Evolutionary conservation across 202 grass and related monocot genomes (phyloP), one percentile per base, ranked within the genome.

Genomic region (Panicum hallii): DNA sequence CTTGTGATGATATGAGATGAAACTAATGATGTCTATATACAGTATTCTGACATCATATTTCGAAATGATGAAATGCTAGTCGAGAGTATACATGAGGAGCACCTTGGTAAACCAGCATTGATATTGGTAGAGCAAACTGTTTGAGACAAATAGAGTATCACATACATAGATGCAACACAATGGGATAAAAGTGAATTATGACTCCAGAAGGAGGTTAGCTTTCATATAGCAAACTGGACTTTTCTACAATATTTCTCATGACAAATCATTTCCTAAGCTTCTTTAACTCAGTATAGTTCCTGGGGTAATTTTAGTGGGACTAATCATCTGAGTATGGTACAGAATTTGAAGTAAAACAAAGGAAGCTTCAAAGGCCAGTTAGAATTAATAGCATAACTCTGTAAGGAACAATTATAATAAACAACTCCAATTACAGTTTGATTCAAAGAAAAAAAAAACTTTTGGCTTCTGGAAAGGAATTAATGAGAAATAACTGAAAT

Each of bases 271-370:
- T 63, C 12, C 32, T 5, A 54, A 38, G 9, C 32, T 53, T 76
- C 79, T 19, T 23, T 72, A 28, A 28, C 61, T 50, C 23, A 60
- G 22, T 49, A 78, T 38, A 71, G 80, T 64, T 78, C 73, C 55
- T 57, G 49, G 48, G 20, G 79, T 36, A 72, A 19, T 79, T 49
- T 30, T 5, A 14, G 46, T 7, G 7, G 26, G 45, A 50, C 48
- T 53, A 53, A 56, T 65, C 47, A 12, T 84, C 40, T 42, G n/a
- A 67, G 47, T 56, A 66, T 74, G 44, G 4, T 5, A 32, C 43
- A 57, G 58, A 44, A 32, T 81, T 68, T 74, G 53, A 80, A 75
- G 49, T 49, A 79, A 7, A 11, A 45, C 5, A 28, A 79, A 60
- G 12, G 53, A 62, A 79, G 32, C 3, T 85, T 40, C 19, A 80